Evolutionary conservation across 345 rosid species (phyloP).

Genomic region (Citrus australasica): DNA sequence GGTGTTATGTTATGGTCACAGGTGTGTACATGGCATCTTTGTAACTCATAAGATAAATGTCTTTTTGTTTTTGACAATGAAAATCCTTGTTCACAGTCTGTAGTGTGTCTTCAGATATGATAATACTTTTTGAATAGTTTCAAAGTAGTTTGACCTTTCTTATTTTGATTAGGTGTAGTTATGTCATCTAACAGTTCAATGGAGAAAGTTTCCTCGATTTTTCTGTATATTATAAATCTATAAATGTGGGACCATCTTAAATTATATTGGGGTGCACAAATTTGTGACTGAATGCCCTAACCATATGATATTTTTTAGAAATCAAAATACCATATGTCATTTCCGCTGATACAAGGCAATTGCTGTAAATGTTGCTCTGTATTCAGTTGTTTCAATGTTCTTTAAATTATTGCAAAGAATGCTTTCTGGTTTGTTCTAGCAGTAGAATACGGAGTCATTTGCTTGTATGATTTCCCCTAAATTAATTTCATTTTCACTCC

Average conservation of each 20-base stretch:
- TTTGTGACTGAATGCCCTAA: neutral
- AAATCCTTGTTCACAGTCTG: neutral
- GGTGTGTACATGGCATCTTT: conserved; percentile 38
- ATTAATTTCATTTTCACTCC: neutral
- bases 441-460: neutral
- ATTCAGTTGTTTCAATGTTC: neutral
- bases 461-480: neutral
- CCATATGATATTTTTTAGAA: neutral
- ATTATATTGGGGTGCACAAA: neutral
- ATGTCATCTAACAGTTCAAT: neutral
- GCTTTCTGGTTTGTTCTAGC: neutral
- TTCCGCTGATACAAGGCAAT: neutral
- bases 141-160: neutral
- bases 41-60: neutral
- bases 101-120: neutral
- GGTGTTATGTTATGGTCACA: conserved; percentile 96
- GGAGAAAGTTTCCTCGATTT: neutral
- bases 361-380: neutral
- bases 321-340: neutral
- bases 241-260: neutral
- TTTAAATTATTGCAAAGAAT: neutral
- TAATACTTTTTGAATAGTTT: neutral
- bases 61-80: neutral
- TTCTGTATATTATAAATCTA: neutral
- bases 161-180: neutral